Percentiles rank a stretch among this genome's conserved stretches.
These are phyloP conservation scores for Oryza meyeriana DNA, from an alignment of 176 grass and related monocot genomes.

Conservation along the genomic window DNA sequence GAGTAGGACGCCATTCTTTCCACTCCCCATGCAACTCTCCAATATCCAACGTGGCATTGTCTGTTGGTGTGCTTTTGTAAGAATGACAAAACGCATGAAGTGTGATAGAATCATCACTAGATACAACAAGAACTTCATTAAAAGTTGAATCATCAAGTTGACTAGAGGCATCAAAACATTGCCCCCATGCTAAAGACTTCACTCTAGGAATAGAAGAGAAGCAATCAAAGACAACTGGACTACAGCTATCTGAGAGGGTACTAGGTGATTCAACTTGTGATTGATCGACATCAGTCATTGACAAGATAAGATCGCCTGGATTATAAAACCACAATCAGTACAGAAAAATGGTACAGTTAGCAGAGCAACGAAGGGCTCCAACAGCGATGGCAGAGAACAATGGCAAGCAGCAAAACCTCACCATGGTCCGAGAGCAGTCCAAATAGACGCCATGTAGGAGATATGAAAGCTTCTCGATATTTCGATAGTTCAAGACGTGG, in stretches of 20 bases:
- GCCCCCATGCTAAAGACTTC: constrained; percentile 85
- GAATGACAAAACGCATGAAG: constrained; percentile 68
- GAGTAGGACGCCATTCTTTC: constrained; percentile 61
- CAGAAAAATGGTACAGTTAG: constrained; percentile 6
- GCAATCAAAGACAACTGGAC: constrained; percentile 35
- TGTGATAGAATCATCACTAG: constrained; percentile 53
- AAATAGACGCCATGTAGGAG: constrained; percentile 62
- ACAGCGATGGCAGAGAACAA: constrained; percentile 27
- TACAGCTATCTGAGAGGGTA: constrained; percentile 29
- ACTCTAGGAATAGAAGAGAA: constrained; percentile 73
- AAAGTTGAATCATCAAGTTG: constrained; percentile 55
- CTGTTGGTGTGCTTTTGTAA: constrained; percentile 34
- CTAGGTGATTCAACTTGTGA: constrained; percentile 45
- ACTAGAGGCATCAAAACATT: constrained; percentile 51
- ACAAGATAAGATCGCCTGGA: constrained; percentile 46
- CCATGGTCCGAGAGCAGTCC: constrained; percentile 56
- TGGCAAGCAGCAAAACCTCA: constrained; percentile 51
- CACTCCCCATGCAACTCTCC: constrained; percentile 67
- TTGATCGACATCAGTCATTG: constrained; percentile 19
- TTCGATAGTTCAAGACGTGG: constrained; percentile 58
- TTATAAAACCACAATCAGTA: constrained; percentile 40
- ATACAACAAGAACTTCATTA: constrained; percentile 82
- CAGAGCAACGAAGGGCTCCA: constrained; percentile 2
- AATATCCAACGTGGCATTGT: constrained; percentile 35
- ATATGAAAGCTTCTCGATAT: constrained; percentile 85